Evolutionary conservation across 768 basidiomycete species (phyloP).

Genomic region (Boletellus sp.): DNA sequence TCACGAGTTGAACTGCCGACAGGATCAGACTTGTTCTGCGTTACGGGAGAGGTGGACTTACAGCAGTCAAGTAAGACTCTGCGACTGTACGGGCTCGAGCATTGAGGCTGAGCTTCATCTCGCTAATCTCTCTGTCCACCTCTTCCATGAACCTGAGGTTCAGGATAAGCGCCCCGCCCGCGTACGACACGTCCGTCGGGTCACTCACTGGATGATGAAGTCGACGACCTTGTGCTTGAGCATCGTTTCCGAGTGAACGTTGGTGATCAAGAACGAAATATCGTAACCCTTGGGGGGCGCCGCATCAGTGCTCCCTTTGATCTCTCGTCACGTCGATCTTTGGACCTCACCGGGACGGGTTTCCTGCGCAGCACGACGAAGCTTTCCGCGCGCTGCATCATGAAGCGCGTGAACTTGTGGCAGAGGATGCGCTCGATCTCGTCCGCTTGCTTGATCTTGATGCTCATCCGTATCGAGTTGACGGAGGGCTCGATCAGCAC

Average conservation of each 20-base stretch:
- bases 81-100: constrained; percentile 96
- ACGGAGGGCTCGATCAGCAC: constrained; percentile 96
- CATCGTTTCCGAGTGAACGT: constrained; percentile 96
- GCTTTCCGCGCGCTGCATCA: constrained; percentile 98
- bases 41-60: constrained; percentile 37
- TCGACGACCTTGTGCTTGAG: constrained; percentile 99
- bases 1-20: constrained; percentile 27
- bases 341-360: constrained; percentile 69
- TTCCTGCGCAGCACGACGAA: constrained; percentile 95
- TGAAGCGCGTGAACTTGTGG: constrained; percentile 97
- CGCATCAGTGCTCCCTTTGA: constrained; percentile 2
- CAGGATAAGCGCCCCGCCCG: background rate
- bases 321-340: constrained; percentile 10
- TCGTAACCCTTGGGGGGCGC: constrained; percentile 81
- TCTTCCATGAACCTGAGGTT: constrained; percentile 90
- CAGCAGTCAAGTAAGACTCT: constrained; percentile 91
- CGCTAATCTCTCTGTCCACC: constrained; percentile 98
- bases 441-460: constrained; percentile 99
- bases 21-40: constrained; percentile 2
- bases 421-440: constrained; percentile 97
- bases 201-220: constrained; percentile 92
- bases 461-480: constrained; percentile 95
- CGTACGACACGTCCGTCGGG: constrained; percentile 4
- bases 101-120: constrained; percentile 97
- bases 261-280: constrained; percentile 97